Conservation (phyloP, 164 flowering plant genomes). For the Vitis labrusca region DNA sequence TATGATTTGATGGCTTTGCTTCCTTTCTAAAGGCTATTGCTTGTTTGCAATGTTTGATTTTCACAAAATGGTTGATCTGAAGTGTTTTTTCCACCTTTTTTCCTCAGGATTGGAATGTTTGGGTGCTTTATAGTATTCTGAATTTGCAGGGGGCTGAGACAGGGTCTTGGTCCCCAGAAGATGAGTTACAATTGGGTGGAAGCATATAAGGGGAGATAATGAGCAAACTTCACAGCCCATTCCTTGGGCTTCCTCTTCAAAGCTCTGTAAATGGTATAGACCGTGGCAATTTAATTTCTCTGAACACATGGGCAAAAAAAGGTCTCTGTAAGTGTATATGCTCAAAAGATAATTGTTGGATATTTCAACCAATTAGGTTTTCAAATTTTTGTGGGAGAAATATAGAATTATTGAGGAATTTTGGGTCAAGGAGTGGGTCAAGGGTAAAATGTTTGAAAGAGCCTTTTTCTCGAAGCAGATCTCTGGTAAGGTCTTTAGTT, state of each 20-base stretch:
- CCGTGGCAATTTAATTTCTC: slow-evolving; percentile 23
- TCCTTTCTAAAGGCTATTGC: too few species aligned
- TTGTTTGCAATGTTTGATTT: background rate
- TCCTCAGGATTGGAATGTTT: slow-evolving; percentile 12
- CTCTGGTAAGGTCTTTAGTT: slow-evolving; percentile 49
- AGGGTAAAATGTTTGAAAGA: slow-evolving; percentile 55
- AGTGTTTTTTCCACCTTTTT: background rate
- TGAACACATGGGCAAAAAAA: slow-evolving; percentile 22
- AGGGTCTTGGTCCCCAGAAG: slow-evolving; percentile 70
- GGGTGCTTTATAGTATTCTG: slow-evolving; percentile 1
- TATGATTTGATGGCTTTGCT: too few species aligned
- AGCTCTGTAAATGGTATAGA: slow-evolving; percentile 26
- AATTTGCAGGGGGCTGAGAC: slow-evolving; percentile 62
- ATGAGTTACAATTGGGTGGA: slow-evolving; percentile 23
- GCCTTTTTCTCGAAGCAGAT: slow-evolving; percentile 52
- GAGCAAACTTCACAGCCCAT: slow-evolving; percentile 48
- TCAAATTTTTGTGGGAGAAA: slow-evolving; percentile 57
- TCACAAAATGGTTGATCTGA: background rate
- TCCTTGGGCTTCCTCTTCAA: slow-evolving; percentile 51
- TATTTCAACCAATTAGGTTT: slow-evolving; percentile 36
- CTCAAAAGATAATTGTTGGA: slow-evolving; percentile 41
- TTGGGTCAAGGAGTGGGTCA: slow-evolving; percentile 38
- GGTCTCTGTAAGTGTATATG: slow-evolving; percentile 28
- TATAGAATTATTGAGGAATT: slow-evolving; percentile 36
- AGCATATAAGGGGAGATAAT: slow-evolving; percentile 34